Evolutionary conservation across 2,329 filamentous ascomycete species (phyloP), one percentile per base, ranked within the genome.

Genomic region (Aureobasidium sp.): DNA sequence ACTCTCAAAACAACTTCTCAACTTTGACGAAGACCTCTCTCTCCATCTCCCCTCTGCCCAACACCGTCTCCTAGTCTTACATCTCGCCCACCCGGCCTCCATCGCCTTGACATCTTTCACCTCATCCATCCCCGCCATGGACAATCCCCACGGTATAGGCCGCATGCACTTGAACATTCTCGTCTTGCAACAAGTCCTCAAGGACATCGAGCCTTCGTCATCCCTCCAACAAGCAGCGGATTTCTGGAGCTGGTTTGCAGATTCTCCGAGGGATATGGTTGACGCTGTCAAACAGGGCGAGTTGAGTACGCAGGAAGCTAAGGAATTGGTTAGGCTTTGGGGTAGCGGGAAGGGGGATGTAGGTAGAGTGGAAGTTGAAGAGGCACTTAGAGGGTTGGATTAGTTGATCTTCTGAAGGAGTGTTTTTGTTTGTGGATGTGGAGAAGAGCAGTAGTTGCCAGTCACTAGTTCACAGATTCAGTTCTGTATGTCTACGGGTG

Each of bases 151-250:
- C 68, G 94, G 94, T 45, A 90, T 87, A 63, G 85, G 86, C n/a
- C 84, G 91, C 41, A 91, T 99, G 84, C 88, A 91, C 72, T 84
- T 97, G 69, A 96, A 99, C 72, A 91, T 97, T 53, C 82, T 97
- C 29, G 94, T 99, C 44, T 79, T 99, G 57, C 93, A 97, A 75
- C 94, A 99, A 72, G 97, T 96, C 69, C 84, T 99, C 61, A 96
- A 96, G 78, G 96, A 96, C 67, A 87, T 99, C 59, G 91, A 94
- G 80, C 83, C 2, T 82, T 82, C 9, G 86, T 89, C 3, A 4
- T 81, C 83, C 61, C 78, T 93, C 32, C 79, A 80, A 4, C 78
- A 83, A 39, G 83, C 87, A 1, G 81, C 84, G 25, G 81, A 83
- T 62, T 93, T 88, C 75, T 92, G 86, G 69, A 80, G 82, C 25